Evolutionary conservation across 2,329 filamentous ascomycete genomes (phyloP), one percentile per base, ranked within the genome.

Genomic region (Alternaria incomplexa): DNA sequence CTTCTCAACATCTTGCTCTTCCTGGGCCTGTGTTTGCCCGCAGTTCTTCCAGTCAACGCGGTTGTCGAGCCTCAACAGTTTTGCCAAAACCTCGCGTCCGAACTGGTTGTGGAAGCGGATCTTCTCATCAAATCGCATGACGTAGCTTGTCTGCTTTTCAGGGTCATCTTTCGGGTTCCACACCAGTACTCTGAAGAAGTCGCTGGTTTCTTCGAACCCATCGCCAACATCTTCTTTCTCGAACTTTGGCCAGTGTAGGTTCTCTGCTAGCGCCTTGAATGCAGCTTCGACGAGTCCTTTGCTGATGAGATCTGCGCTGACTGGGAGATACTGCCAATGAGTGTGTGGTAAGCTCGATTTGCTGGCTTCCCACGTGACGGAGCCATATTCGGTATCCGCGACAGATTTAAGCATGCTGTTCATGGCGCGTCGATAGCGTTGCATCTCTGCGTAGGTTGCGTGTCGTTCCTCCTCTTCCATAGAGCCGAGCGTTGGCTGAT

Each of bases 291-390:
- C 92, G 1, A 97, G 84, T 0, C 92, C 91, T 50, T 89, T 88
- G 20, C 81, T 83, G 54, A 97, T 86, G 47, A 93, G 82, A 10
- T 91, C 85, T 0, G 86, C 83, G 0, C 91, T 87, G 1, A 96
- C 84, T 1, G 96, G 93, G 28, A 98, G 83, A 70, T 96, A 91
- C 80, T 99, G 96, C 96, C 94, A 97, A 75, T 98, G 95, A 1
- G 90, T 86, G 77, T 99, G 96, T 59, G 98, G 89, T 58, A 96
- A 93, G 55, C 87, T 87, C 5, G 85, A 85, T 54, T 93, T 90
- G 76, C 90, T 95, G 72, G 99, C 94, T 81, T 98, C 96, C 89
- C 93, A 99, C 0, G 93, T 96, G 1, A 98, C 91, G 3, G 90
- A 88, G 15, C 95, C 96, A 1, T 97, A 88, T 66, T 86, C 86